Base-by-base conservation (phyloP, 2,329 filamentous ascomycete species). In the Calonectria pseudoreteaudii region DNA sequence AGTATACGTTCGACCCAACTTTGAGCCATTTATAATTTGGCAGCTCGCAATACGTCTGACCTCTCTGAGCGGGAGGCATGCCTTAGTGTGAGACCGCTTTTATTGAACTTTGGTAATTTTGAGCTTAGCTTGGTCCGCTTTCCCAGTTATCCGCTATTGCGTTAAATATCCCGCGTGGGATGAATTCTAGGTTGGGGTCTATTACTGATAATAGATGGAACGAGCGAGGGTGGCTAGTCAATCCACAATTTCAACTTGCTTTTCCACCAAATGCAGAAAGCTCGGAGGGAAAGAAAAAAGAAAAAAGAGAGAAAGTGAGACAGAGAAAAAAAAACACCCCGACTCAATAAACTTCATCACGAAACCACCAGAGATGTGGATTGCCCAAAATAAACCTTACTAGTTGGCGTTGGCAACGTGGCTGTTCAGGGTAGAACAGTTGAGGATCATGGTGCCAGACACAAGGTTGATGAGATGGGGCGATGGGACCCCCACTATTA, bases 401-500 rank as follows among this genome's bases (percentile, higher is more conserved):
- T 34, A 26, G 23, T 38, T 62, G 56, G 30, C 56, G 56, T 62
- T 62, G 7, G 56, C n/a, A 62, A 62, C 56, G 56, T 30, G 41
- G 47, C 28, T 20, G 34, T 34, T 23, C 50, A 72, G 70, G 70
- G 66, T 72, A 72, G 36, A 20, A 16, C 13, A 13, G 20, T 20
- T 28, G 52, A 41, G 60, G 2, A 38, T 62, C 38, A 28, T 65
- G 26, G 41, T 49, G 60, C 26, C 8, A 44, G 49, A 44, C 34
- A 30, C 34, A n/a, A 31, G n/a, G 34, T 41, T 9, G 34, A 28
- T 41, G 49, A 71, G 44, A 66, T 67, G 70, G 44, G 52, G 34
- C 52, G 52, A 71, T 66, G 52, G 8, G 23, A 26, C 49, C 71
- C 34, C 71, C 71, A 73, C 58, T 31, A 58, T 49, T 66, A 69